Evolutionary conservation across 108 stramenopile genomes (phyloP), one percentile per base, ranked within the genome.

Genomic region (Nannochloropsis granulata): DNA sequence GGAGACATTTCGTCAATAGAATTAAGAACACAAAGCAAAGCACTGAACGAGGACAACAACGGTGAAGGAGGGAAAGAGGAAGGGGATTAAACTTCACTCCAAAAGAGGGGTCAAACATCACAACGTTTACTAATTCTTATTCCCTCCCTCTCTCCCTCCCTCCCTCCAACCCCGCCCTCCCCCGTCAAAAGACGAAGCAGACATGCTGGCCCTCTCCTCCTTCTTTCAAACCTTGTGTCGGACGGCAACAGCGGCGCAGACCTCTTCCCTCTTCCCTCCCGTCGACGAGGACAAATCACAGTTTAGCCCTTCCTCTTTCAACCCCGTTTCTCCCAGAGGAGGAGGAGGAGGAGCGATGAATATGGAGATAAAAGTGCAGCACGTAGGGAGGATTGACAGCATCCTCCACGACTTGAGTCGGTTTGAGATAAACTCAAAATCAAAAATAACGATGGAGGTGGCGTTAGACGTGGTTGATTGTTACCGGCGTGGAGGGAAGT

Each of bases 151-250:
- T n/a, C n/a, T 34, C 5, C 5, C 34, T 34, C 34, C 1, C 34
- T 1, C 34, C 34, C 34, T 34, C 34, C 1, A 34, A 34, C 34
- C 34, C 34, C 34, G 1, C 34, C 5, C 5, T 34, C 34, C 34
- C 34, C 2, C 34, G 34, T 34, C 34, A 1, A 34, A 34, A 34
- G 34, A 34, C 34, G 86, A 86, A 24, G 86, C 86, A 25, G 86
- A 86, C 19, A 83, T 86, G 82, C 71, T 86, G 3, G 56, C 82
- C 44, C 81, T 86, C 10, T 81, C 86, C 24, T 34, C 25, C 13
- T 86, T 86, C 44, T 44, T 86, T 8, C 86, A 86, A 44, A 86
- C 44, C 24, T 83, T 86, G 71, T 42, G 82, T 21, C 81, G 82
- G 2, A 78, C 26, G 43, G 56, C 56, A 16, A 21, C 56, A 0